Evolutionary conservation across 306 rosid species (phyloP), one percentile per base, ranked within the genome.

Genomic region (Vicia villosa): DNA sequence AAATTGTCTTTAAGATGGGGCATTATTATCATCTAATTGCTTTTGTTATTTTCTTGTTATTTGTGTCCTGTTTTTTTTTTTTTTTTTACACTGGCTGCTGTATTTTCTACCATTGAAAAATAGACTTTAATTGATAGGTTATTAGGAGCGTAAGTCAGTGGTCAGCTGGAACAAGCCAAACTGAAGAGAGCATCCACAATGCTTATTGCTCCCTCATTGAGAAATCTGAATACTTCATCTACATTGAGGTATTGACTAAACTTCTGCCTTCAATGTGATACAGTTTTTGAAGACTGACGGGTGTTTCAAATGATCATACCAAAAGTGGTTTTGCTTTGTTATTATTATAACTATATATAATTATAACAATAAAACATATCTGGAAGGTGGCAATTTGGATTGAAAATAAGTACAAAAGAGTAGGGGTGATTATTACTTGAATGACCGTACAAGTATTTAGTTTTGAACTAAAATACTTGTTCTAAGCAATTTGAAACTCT

Each of bases 111-210:
- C 64, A 20, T 50, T 34, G 62, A 79, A 61, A 49, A 61, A 49
- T 41, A 38, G 24, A 46, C 46, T 69, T 65, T 69, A 41, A 55
- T 80, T 66, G 75, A 77, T 81, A 95, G 99, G 88, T 95, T 57
- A 87, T 95, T 74, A 89, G 99, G 87, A 91, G 99, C 24, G 97
- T 95, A 70, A 91, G 99, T 71, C 99, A 95, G 73, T 91, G 99
- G 97, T 95, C 99, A 30, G 92, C 99, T 70, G 99, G 99, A 71
- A 91, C 99, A 77, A 95, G 99, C 79, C 97, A 83, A 91, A 84
- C 76, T 5, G 99, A 95, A 82, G 90, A 84, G 62, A 91, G 99
- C 82, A 95, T 95, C 82, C 97, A 95, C 83, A 83, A 34, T 86
- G 95, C 99, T 63, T 95, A 95, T 80, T 88, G 99, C 63, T 84